A percentile compares a stretch with the other conserved stretches of the same genome.
These are phyloP conservation scores for Trichomonas gallinae DNA, from an alignment of 208 protist species.

Conservation along the genomic window DNA sequence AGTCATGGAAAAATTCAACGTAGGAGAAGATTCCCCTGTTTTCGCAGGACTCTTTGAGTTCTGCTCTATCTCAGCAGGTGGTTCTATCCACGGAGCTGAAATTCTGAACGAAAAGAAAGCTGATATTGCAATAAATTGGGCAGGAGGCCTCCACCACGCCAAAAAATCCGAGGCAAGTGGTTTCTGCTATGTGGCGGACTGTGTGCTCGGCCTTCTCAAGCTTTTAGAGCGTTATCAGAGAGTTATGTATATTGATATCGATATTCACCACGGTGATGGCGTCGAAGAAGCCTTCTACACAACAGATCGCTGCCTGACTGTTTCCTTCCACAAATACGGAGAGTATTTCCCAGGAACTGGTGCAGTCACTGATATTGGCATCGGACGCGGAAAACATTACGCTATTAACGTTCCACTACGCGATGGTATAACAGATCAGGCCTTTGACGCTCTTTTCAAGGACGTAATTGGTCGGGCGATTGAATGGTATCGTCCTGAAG, in stretches of 20 bases:
- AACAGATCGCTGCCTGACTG: slow-evolving; percentile 72
- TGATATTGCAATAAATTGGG: slow-evolving; percentile 68
- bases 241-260: too few relatives aligned
- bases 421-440: slow-evolving; percentile 66
- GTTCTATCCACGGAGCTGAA: slow-evolving; percentile 32
- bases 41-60: slow-evolving; percentile 51
- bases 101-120: slow-evolving; percentile 37
- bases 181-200: slow-evolving; percentile 81
- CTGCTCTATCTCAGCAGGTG: slow-evolving; percentile 44
- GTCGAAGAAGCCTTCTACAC: too few relatives aligned
- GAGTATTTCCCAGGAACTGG: slow-evolving; percentile 93
- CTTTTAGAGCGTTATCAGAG: slow-evolving; percentile 60
- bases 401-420: slow-evolving; percentile 78
- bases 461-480: slow-evolving; percentile 62
- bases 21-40: slow-evolving; percentile 46
- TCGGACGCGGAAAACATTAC: slow-evolving; percentile 57
- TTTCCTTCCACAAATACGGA: slow-evolving; percentile 77
- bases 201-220: slow-evolving; percentile 72
- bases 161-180: slow-evolving; percentile 64
- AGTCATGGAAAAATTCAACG: slow-evolving; percentile 28
- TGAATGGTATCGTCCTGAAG: slow-evolving; percentile 55
- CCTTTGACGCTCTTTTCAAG: slow-evolving; percentile 72
- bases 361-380: slow-evolving; percentile 64
- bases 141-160: too few relatives aligned
- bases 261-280: too few relatives aligned